These are phyloP conservation scores for Termitomyces sp. DNA, from an alignment of 768 basidiomycete species.

Conservation along the genomic window DNA sequence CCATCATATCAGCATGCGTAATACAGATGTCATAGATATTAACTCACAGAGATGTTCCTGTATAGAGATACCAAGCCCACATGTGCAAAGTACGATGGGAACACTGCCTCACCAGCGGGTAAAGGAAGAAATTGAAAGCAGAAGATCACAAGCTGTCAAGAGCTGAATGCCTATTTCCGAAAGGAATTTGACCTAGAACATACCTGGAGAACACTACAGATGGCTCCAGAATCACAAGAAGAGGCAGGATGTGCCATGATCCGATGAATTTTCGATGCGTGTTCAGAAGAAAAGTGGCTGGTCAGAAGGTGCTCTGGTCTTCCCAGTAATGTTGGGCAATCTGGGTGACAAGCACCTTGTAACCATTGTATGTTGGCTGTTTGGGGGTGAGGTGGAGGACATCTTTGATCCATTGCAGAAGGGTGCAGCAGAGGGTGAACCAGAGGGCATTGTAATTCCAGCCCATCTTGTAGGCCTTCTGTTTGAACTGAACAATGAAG, in stretches of 20 bases:
- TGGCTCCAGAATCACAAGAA: neutral
- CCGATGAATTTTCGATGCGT: neutral
- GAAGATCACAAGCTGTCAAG: neutral
- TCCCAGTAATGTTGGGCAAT: too few relatives aligned
- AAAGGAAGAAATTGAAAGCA: neutral
- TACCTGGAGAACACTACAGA: neutral
- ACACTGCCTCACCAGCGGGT: too few relatives aligned
- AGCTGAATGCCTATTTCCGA: neutral
- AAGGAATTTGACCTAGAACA: neutral
- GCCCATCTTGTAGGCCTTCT: too few relatives aligned
- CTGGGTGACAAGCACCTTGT: too few relatives aligned
- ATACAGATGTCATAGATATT: neutral
- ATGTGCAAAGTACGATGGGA: neutral
- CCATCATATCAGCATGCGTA: neutral
- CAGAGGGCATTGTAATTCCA: too few relatives aligned
- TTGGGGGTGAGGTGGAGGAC: too few relatives aligned
- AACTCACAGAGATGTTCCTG: neutral
- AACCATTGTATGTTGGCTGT: too few relatives aligned
- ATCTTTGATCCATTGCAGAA: too few relatives aligned
- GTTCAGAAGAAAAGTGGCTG: too few relatives aligned
- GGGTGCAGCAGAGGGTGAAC: too few relatives aligned
- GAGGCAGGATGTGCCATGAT: neutral
- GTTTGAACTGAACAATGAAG: too few relatives aligned
- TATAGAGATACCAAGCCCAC: neutral
- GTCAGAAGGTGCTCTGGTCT: too few relatives aligned